Conservation (phyloP, 1,284 basidiomycete genomes). For the Mycena sp. region DNA sequence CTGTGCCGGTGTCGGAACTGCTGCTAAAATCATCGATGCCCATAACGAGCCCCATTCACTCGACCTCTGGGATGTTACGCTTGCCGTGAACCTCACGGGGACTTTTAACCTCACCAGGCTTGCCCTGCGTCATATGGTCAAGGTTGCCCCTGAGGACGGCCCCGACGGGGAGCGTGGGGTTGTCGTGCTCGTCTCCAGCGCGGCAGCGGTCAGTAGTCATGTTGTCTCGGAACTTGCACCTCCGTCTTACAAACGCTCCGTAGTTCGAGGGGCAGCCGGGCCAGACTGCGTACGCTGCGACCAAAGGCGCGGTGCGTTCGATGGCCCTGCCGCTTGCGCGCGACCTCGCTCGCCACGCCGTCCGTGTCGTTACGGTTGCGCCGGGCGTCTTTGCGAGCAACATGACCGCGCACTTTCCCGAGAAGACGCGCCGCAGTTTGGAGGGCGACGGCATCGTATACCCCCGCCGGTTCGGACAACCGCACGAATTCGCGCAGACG, state of each 20-base stretch:
- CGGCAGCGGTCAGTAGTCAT: conserved; percentile 59
- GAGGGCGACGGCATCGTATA: conserved; percentile 52
- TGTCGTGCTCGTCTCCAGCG: conserved; percentile 61
- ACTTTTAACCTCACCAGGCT: conserved; percentile 65
- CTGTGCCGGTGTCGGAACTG: conserved; percentile 58
- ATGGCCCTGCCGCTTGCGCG: conserved; percentile 66
- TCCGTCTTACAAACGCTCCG: not conserved
- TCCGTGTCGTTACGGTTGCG: conserved; percentile 63
- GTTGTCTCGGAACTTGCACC: too few relatives aligned
- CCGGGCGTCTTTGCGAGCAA: conserved; percentile 59
- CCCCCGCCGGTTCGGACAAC: conserved; percentile 55
- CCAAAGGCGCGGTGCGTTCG: conserved; percentile 62
- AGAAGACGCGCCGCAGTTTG: conserved; percentile 49
- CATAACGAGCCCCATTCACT: conserved; percentile 55
- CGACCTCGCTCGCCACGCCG: conserved; percentile 58
- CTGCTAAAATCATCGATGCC: conserved; percentile 56
- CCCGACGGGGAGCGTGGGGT: conserved; percentile 63
- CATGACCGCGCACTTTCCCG: conserved; percentile 54
- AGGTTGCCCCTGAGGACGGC: conserved; percentile 54
- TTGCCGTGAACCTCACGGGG: conserved; percentile 62
- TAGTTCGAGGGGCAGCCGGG: conserved; percentile 61
- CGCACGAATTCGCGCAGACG: conserved; percentile 61
- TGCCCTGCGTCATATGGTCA: conserved; percentile 56
- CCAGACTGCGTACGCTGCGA: conserved; percentile 61
- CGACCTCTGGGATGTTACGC: conserved; percentile 59